Percentiles rank a stretch among this genome's conserved stretches.
Evolutionary conservation across 768 basidiomycete species (phyloP).

Genomic region (Suillus occidentalis): DNA sequence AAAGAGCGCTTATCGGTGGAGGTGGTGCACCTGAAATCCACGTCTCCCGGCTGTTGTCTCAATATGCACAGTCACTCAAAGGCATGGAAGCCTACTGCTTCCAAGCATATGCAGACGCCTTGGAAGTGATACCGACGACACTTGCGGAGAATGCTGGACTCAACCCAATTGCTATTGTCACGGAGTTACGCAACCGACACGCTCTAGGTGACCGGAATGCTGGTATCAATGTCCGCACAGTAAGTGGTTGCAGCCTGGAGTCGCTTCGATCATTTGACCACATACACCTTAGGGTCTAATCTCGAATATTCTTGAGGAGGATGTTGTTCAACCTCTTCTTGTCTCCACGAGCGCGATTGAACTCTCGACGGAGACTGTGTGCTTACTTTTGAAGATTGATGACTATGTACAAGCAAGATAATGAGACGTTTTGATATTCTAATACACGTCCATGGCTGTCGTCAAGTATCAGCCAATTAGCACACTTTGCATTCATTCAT

Average conservation of each 20-base stretch:
- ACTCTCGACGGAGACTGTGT: constrained; percentile 96
- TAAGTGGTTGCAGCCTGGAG: constrained; percentile 33
- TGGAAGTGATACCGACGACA: constrained; percentile 97
- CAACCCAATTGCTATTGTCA: constrained; percentile 97
- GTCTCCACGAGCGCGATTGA: constrained; percentile 96
- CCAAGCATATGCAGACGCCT: constrained; percentile 96
- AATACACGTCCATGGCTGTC: neutral
- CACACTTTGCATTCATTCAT: neutral
- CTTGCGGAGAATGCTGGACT: constrained; percentile 98
- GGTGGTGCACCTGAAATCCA: constrained; percentile 99
- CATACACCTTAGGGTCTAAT: constrained; percentile 72
- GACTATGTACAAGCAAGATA: constrained; percentile 85
- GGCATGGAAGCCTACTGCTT: constrained; percentile 99
- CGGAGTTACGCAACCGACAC: constrained; percentile 95
- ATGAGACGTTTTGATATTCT: constrained; percentile 7
- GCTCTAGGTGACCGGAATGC: constrained; percentile 92
- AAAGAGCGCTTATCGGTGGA: constrained; percentile 88
- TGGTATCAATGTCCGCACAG: constrained; percentile 98
- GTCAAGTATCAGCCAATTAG: neutral
- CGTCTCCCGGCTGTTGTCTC: constrained; percentile 86
- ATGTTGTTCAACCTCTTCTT: constrained; percentile 93
- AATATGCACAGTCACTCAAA: constrained; percentile 89
- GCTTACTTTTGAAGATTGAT: constrained; percentile 92
- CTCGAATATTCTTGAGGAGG: constrained; percentile 96
- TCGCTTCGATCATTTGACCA: neutral